phyloP scores from a whole-genome alignment of 805 yeast species.

The Metschnikowia lochheadii region DNA sequence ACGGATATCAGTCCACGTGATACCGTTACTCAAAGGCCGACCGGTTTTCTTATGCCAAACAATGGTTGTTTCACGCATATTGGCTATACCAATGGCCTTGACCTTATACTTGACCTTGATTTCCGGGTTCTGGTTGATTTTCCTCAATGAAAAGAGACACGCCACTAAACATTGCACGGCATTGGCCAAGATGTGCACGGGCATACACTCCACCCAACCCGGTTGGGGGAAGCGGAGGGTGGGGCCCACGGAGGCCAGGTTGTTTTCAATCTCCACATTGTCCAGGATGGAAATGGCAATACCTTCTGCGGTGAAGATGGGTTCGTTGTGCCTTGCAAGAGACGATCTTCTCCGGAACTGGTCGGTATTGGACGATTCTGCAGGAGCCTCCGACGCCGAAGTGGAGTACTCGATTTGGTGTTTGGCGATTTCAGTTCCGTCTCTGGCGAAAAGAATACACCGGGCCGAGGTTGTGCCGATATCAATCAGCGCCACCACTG shows the following conservation, averaged over 20 bases:
- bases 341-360: constrained; percentile 44
- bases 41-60: constrained; percentile 87
- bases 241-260: constrained; percentile 51
- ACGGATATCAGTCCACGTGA: constrained; percentile 95
- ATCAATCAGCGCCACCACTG: constrained; percentile 68
- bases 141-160: constrained; percentile 54
- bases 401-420: constrained; percentile 89
- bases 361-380: constrained; percentile 37
- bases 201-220: constrained; percentile 95
- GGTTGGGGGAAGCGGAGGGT: constrained; percentile 76
- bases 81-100: constrained; percentile 80
- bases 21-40: constrained; percentile 77
- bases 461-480: constrained; percentile 92
- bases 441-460: constrained; percentile 70
- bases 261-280: constrained; percentile 60
- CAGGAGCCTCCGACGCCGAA: constrained; percentile 55
- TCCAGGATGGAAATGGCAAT: constrained; percentile 58
- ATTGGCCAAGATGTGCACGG: constrained; percentile 73
- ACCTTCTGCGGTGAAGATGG: constrained; percentile 73
- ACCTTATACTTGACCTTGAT: constrained; percentile 56
- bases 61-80: constrained; percentile 92
- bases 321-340: constrained; percentile 45
- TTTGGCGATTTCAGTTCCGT: constrained; percentile 76
- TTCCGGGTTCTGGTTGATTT: constrained; percentile 49
- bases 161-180: constrained; percentile 76